Conservation (phyloP, 1,284 basidiomycete species). For the Hypsizygus ulmarius region DNA sequence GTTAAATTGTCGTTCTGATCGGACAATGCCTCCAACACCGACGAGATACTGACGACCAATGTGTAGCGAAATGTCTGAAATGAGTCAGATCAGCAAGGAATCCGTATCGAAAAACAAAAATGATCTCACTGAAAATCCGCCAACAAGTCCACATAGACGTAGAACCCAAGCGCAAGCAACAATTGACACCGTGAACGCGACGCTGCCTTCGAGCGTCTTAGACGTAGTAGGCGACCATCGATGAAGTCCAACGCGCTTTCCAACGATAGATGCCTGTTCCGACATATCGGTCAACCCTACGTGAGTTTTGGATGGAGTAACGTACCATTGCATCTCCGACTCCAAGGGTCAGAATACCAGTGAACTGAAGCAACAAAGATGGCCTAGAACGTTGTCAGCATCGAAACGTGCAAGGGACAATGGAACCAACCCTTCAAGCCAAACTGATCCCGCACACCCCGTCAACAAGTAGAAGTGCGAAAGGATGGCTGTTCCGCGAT, state of each 20-base stretch:
- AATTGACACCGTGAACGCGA: slow-evolving; percentile 79
- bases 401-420: slow-evolving; percentile 2
- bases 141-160: slow-evolving; percentile 66
- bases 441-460: slow-evolving; percentile 90
- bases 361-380: slow-evolving; percentile 73
- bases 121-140: slow-evolving; percentile 69
- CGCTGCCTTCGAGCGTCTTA: slow-evolving; percentile 92
- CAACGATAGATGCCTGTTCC: slow-evolving; percentile 84
- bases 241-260: slow-evolving; percentile 75
- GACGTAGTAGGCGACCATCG: slow-evolving; percentile 81
- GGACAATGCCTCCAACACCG: slow-evolving; percentile 82
- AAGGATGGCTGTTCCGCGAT: slow-evolving; percentile 93
- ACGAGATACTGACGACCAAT: slow-evolving; percentile 58
- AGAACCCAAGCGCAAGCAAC: slow-evolving; percentile 68
- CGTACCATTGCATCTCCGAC: slow-evolving; percentile 90
- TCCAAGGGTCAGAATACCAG: slow-evolving; percentile 89
- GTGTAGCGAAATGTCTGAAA: slow-evolving; percentile 53
- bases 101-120: slow-evolving; percentile 7
- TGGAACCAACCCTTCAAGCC: slow-evolving; percentile 85
- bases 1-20: slow-evolving; percentile 95
- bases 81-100: slow-evolving; percentile 8
- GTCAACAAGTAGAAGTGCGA: slow-evolving; percentile 97
- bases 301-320: slow-evolving; percentile 17
- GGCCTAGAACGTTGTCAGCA: slow-evolving; percentile 41
- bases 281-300: background rate